Evolutionary conservation across 805 yeast species (phyloP), one percentile per base, ranked within the genome.

Genomic region (Sugiyamaella marilandica): DNA sequence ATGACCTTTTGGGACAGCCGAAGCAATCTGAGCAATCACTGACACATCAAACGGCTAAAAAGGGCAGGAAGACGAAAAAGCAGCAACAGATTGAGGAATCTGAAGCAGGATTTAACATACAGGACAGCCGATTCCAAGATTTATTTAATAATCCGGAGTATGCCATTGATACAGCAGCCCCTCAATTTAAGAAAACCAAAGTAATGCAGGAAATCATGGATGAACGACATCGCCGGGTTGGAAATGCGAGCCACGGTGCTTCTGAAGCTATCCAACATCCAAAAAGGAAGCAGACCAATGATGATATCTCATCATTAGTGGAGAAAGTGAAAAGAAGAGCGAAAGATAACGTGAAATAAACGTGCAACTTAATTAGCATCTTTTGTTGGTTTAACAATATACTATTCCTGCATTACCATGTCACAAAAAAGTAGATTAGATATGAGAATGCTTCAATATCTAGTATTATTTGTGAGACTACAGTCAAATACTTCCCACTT

Each of bases 131-230:
- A 72, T 94, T 94, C 74, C 77, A 77, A 45, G 95, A 85, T 59
- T 75, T 90, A 58, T 88, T 84, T 64, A 89, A 89, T 62, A 84
- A 82, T 56, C 96, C 87, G 57, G 94, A 85, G 56, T 94, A 82
- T 70, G 97, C 97, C 10, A 90, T 95, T 65, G 99, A 95, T 70
- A 95, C 97, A 19, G 84, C 95, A 18, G 82, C 78, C 64, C 86
- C 95, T n/a, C 96, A 88, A 66, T 92, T 80, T 75, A 90, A 87
- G 72, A 82, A 84, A 69, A 91, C 98, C 1, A 73, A 81, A 14
- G 89, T 94, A 24, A 91, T 92, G 96, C 83, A 84, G 65, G 77
- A 84, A 67, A 79, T 94, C 52, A 70, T 94, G 72, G 76, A 80
- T 44, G 96, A 90, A 69, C 79, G 96, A 29, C 62, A 73, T 24